These are phyloP conservation scores for Salvia hispanica DNA, from an alignment of 257 asterid species.

Conservation along the genomic window DNA sequence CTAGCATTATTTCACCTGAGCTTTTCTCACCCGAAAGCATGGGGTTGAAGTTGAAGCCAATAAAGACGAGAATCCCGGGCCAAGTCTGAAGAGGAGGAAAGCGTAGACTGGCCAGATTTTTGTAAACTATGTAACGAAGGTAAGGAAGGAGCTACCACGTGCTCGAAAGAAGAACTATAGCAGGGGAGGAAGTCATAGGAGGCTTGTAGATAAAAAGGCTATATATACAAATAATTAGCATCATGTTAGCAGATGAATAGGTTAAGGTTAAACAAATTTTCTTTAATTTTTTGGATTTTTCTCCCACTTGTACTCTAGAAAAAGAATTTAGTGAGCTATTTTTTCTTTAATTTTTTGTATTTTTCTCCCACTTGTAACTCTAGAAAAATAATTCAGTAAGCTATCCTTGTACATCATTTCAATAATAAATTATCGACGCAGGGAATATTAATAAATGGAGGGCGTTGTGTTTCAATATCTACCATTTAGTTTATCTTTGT, in stretches of 20 bases:
- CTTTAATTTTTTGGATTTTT: slow-evolving; percentile 1
- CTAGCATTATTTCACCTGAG: slow-evolving; percentile 55
- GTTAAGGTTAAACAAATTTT: slow-evolving; percentile 19
- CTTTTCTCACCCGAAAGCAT: slow-evolving; percentile 74
- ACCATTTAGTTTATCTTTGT: no score
- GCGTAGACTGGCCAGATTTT: slow-evolving; percentile 15
- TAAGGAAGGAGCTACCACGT: no score
- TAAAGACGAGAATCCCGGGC: slow-evolving; percentile 52
- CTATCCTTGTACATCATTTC: slow-evolving; percentile 17
- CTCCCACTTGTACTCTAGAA: no score
- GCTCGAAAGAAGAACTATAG: slow-evolving; percentile 13
- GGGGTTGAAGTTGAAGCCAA: slow-evolving; percentile 67
- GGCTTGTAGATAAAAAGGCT: slow-evolving; percentile 43
- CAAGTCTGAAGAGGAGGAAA: slow-evolving; percentile 35
- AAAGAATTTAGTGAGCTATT: no score
- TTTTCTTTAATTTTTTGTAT: no score
- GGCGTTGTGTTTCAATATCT: no score
- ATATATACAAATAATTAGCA: no score
- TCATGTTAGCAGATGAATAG: slow-evolving; percentile 31
- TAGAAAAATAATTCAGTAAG: slow-evolving; percentile 29
- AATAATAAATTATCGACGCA: slow-evolving; percentile 31
- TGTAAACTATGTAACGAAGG: slow-evolving; percentile 25
- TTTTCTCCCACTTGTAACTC: slow-evolving; percentile 30
- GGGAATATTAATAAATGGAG: slow-evolving; percentile 25
- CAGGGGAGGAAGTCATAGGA: background rate